Percentiles rank a stretch among this genome's conserved stretches.
These are phyloP conservation scores for Claviceps capensis DNA, from an alignment of 2,329 filamentous ascomycete species.

Conservation along the genomic window DNA sequence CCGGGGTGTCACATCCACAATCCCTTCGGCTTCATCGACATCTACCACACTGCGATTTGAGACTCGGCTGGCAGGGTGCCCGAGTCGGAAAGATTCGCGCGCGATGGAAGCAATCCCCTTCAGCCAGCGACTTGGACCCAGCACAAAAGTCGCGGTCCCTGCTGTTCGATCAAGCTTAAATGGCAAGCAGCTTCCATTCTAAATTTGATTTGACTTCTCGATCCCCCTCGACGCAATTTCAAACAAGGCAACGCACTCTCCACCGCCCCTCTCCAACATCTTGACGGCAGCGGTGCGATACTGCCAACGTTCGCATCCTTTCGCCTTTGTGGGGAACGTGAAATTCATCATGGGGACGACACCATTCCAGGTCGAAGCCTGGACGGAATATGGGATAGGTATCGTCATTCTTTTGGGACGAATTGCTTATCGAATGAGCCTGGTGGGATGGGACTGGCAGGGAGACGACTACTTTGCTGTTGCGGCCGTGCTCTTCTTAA, in stretches of 20 bases:
- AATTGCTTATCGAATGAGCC: conserved; percentile 23
- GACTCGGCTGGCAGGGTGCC: not conserved
- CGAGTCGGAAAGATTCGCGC: not conserved
- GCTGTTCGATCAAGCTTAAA: not conserved
- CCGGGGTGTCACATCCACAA: not conserved
- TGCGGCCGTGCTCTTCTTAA: conserved; percentile 23
- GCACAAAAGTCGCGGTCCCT: not conserved
- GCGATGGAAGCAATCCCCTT: not conserved
- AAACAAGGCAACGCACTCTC: not conserved
- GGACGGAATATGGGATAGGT: conserved; percentile 29
- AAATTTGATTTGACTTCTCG: not conserved
- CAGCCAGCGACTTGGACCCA: not conserved
- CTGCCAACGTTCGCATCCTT: not conserved
- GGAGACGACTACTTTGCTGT: conserved; percentile 30
- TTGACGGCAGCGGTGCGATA: not conserved
- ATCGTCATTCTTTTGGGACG: conserved; percentile 22
- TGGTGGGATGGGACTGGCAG: conserved; percentile 26
- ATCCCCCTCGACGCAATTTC: not conserved
- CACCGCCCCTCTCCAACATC: no score
- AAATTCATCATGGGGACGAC: conserved; percentile 12
- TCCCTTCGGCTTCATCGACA: not conserved
- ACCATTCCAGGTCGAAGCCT: conserved; percentile 29
- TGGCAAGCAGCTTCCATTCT: not conserved
- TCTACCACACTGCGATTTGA: not conserved
- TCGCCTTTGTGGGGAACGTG: not conserved